phyloP scores from a whole-genome alignment of 768 basidiomycete genomes.

The Pisolithus sp. region DNA sequence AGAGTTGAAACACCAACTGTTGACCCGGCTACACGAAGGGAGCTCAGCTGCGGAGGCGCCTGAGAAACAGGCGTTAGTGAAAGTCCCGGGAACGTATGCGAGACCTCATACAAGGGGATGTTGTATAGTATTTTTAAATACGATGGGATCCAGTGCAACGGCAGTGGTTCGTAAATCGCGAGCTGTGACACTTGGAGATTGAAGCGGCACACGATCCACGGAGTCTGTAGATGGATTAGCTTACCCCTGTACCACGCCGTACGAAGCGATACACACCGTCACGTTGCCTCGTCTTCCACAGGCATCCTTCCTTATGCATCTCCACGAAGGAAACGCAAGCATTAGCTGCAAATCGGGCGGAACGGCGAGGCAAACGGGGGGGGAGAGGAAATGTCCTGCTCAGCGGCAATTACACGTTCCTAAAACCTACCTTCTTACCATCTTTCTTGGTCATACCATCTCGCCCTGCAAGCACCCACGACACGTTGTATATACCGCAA shows the following conservation, averaged over 20 bases:
- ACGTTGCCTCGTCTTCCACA: slow-evolving; percentile 46
- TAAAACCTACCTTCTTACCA: slow-evolving; percentile 47
- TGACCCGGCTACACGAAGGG: slow-evolving; percentile 42
- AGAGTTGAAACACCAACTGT: slow-evolving; percentile 14
- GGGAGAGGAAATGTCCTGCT: slow-evolving; percentile 12
- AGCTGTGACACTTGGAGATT: slow-evolving; percentile 53
- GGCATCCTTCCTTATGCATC: no score
- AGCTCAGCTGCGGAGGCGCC: slow-evolving; percentile 52
- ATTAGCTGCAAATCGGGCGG: no score
- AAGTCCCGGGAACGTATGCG: neutral
- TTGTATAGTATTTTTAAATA: slow-evolving; percentile 52
- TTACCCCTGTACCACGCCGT: neutral
- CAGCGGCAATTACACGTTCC: slow-evolving; percentile 7
- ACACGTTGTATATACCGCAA: slow-evolving; percentile 65
- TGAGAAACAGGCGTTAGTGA: slow-evolving; percentile 24
- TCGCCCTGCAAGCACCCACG: slow-evolving; percentile 67
- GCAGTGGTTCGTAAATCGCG: slow-evolving; percentile 56
- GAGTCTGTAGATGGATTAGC: slow-evolving; percentile 36
- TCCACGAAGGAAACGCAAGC: no score
- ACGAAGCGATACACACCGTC: slow-evolving; percentile 46
- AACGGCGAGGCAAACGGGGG: no score
- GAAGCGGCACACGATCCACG: slow-evolving; percentile 72
- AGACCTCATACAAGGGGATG: slow-evolving; percentile 60
- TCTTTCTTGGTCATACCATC: slow-evolving; percentile 69
- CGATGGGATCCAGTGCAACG: slow-evolving; percentile 40